Percentiles rank a stretch among this genome's conserved stretches.
These are phyloP conservation scores for Pholiota molesta DNA, from an alignment of 768 basidiomycete genomes.

Conservation along the genomic window DNA sequence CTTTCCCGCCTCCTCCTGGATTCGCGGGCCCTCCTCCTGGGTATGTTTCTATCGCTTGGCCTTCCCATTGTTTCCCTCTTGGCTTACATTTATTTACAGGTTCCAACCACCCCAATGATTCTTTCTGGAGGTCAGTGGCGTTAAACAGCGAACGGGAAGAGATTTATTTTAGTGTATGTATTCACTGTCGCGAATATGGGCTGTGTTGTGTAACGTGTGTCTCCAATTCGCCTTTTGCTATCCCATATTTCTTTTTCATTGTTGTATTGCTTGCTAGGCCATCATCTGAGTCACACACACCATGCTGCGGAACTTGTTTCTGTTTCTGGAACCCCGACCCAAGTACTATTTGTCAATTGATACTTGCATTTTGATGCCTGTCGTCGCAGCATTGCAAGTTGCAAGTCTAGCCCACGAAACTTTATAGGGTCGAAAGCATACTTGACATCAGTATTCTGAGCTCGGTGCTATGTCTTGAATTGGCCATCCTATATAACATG, in stretches of 20 bases:
- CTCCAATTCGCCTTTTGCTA: slow-evolving; percentile 4
- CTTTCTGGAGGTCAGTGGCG: slow-evolving; percentile 8
- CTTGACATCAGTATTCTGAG: slow-evolving; percentile 15
- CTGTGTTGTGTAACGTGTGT: slow-evolving; percentile 13
- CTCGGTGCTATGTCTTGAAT: slow-evolving; percentile 7
- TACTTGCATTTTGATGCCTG: slow-evolving; percentile 4
- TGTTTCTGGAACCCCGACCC: neutral
- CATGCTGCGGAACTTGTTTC: slow-evolving; percentile 1
- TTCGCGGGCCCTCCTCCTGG: slow-evolving; percentile 85
- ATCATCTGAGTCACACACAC: slow-evolving; percentile 1
- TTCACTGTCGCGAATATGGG: slow-evolving; percentile 9
- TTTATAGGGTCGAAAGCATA: slow-evolving; percentile 15
- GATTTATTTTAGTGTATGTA: slow-evolving; percentile 13
- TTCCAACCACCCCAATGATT: slow-evolving; percentile 52
- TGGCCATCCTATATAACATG: neutral
- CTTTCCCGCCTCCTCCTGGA: slow-evolving; percentile 80
- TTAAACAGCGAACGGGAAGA: slow-evolving; percentile 5
- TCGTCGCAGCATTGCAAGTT: neutral
- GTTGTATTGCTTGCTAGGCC: slow-evolving; percentile 4
- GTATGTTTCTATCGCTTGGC: slow-evolving; percentile 43
- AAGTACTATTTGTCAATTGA: slow-evolving; percentile 1
- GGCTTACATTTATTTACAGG: slow-evolving; percentile 21
- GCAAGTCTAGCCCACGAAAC: neutral
- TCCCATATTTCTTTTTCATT: neutral
- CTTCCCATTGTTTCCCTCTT: slow-evolving; percentile 8